A percentile compares a stretch with the other conserved stretches of the same genome.
Conservation (phyloP, 208 protist genomes). For the Crithidia expoeki region DNA sequence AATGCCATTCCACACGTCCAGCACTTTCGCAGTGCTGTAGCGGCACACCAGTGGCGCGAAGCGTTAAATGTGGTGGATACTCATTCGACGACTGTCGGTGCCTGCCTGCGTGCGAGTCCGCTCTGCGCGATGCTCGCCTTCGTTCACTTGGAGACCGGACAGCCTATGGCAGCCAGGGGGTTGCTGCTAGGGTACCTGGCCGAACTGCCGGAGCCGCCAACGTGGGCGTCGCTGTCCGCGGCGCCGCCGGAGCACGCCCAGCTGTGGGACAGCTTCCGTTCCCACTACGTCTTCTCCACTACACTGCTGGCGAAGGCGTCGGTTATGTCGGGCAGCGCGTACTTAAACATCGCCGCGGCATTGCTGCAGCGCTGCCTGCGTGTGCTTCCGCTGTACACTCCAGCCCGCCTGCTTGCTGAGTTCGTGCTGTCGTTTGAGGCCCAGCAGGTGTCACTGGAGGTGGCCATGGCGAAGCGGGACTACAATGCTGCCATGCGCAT, state of each 20-base stretch:
- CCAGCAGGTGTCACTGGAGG: conserved; percentile 37
- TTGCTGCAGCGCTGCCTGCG: conserved; percentile 69
- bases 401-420: conserved; percentile 65
- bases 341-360: conserved; percentile 75
- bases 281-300: conserved; percentile 70
- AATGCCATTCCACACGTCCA: conserved; percentile 19
- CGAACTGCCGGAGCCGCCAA: conserved; percentile 46
- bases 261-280: conserved; percentile 47
- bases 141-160: conserved; percentile 55
- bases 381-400: conserved; percentile 52
- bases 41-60: conserved; percentile 44
- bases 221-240: conserved; percentile 2
- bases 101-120: conserved; percentile 42
- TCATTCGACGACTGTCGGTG: background rate
- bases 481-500: conserved; percentile 41
- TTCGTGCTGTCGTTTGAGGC: conserved; percentile 76
- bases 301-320: conserved; percentile 81
- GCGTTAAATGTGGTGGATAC: conserved; percentile 21
- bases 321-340: conserved; percentile 69
- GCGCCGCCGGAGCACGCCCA: conserved; percentile 20
- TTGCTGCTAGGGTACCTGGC: conserved; percentile 75
- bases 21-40: conserved; percentile 45
- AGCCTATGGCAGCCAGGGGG: conserved; percentile 52
- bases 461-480: conserved; percentile 30
- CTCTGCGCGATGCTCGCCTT: conserved; percentile 64